Evolutionary conservation across 352 stramenopile genomes (phyloP), one percentile per base, ranked within the genome.

Genomic region (Phytophthora melonis): DNA sequence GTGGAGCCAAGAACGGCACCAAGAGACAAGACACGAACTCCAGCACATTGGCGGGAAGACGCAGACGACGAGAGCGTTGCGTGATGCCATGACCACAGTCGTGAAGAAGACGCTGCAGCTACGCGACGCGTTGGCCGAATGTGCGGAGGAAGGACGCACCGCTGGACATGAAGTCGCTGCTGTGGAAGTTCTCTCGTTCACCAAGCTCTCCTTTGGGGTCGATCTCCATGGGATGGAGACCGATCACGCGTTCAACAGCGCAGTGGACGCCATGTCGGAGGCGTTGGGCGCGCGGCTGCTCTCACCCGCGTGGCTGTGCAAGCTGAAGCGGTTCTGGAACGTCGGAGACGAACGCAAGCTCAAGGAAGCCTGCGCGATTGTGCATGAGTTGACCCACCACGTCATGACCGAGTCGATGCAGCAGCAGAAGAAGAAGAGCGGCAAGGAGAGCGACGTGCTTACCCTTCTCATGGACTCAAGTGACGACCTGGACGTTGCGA

Each of bases 131-230:
- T 34, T 66, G 43, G 19, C n/a, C 13, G 34, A 57, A n/a, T 57
- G 30, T 19, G 21, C 60, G 60, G 10, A 57, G 13, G 32, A 57
- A 25, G 30, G 41, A 57, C 23, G 11, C 21, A 34, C 5, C 1
- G 45, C 78, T 3, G 52, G 66, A 16, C 27, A 32, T 32, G 27
- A 32, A 32, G 27, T 32, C 27, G 27, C 27, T 32, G 27, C 27
- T 32, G 27, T 50, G 68, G 39, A 66, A 79, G 25, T 83, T 90
- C 61, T 90, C 80, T 19, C 83, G 19, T 92, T 93, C 65, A 79
- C 82, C 30, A 73, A 89, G 41, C 82, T 93, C 53, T 82, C 63
- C 30, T 92, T 93, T 58, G 83, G 83, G 11, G 64, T 89, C 41
- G 71, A 88, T 21, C 62, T 84, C 30, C 18, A 66, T 72, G 53